Conservation (phyloP, 257 asterid genomes). For the Nicotiana knightiana region DNA sequence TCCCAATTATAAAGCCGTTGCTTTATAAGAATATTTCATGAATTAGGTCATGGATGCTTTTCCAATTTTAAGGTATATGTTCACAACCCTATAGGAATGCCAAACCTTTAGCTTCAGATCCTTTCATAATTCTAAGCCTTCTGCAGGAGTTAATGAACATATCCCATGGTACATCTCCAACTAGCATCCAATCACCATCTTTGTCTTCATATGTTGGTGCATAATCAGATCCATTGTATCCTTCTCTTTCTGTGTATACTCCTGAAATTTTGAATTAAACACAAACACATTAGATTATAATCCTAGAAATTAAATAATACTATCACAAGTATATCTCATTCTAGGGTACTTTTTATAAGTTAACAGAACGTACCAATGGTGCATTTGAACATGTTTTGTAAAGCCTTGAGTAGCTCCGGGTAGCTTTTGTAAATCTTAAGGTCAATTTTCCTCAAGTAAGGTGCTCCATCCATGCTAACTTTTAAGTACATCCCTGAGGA, state of each 20-base stretch:
- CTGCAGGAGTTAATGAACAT: slow-evolving; percentile 78
- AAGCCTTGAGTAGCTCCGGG: slow-evolving; percentile 56
- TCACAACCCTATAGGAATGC: neutral
- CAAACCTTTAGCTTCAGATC: slow-evolving; percentile 73
- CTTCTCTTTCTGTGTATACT: slow-evolving; percentile 68
- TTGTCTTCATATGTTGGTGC: slow-evolving; percentile 87
- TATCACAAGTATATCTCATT: no score
- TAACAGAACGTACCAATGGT: slow-evolving; percentile 34
- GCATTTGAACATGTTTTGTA: slow-evolving; percentile 84
- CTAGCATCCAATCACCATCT: slow-evolving; percentile 98
- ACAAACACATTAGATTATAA: neutral
- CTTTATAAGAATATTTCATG: neutral
- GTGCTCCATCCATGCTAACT: slow-evolving; percentile 99
- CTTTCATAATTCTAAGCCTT: slow-evolving; percentile 74
- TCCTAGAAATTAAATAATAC: no score
- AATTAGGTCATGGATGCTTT: neutral
- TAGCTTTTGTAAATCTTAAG: slow-evolving; percentile 56
- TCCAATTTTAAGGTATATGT: neutral
- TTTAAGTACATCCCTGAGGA: slow-evolving; percentile 64
- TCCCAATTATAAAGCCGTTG: neutral
- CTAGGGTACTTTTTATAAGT: no score
- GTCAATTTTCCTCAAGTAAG: slow-evolving; percentile 81
- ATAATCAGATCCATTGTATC: slow-evolving; percentile 63
- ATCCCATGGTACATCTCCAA: slow-evolving; percentile 97
- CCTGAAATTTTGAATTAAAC: slow-evolving; percentile 21